These are phyloP conservation scores for Aureobasidium sp. DNA, from an alignment of 2,329 filamentous ascomycete species.

Conservation along the genomic window DNA sequence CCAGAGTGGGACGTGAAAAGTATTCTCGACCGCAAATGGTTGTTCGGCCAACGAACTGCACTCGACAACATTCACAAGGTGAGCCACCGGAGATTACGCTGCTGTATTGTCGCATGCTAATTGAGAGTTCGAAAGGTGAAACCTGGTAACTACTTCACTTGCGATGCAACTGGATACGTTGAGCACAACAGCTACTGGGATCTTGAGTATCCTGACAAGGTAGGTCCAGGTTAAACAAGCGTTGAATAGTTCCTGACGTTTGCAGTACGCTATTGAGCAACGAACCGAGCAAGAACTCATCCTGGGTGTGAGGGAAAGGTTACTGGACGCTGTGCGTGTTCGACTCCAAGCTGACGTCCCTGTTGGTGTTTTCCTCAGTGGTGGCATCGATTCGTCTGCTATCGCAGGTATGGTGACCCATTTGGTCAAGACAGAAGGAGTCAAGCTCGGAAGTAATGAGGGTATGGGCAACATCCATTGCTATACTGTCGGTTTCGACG, in stretches of 20 bases:
- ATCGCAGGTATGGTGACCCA: constrained; percentile 35
- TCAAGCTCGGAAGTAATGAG: constrained; percentile 37
- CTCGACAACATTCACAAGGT: background rate
- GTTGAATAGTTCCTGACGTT: background rate
- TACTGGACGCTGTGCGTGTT: background rate
- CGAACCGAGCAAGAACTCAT: background rate
- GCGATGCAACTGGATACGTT: background rate
- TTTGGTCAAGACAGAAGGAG: constrained; percentile 39
- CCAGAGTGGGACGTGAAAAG: background rate
- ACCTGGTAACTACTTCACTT: background rate
- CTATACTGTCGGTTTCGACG: constrained; percentile 47
- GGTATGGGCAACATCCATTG: constrained; percentile 33
- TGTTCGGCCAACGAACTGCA: background rate
- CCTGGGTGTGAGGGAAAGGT: background rate
- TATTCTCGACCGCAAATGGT: background rate
- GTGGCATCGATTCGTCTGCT: background rate
- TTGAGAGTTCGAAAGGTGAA: background rate
- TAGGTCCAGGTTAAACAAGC: background rate
- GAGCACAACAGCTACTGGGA: background rate
- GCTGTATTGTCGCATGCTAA: background rate
- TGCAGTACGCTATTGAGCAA: background rate
- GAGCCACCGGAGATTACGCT: background rate
- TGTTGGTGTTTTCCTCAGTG: background rate
- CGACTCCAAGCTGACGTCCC: background rate
- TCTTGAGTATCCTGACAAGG: background rate